Conservation (phyloP, 78 protist species). For the Dictyostelium capitatum region DNA sequence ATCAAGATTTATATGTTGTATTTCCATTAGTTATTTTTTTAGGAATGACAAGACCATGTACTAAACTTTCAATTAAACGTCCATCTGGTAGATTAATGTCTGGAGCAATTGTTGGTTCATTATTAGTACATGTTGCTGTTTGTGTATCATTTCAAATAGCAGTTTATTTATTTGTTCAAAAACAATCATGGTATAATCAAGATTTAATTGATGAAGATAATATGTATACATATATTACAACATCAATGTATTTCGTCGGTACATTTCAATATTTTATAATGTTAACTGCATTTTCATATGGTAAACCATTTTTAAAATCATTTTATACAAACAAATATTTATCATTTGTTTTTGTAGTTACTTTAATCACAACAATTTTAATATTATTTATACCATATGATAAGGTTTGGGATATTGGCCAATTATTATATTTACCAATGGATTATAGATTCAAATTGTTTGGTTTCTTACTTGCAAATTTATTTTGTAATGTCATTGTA, state of each 20-base stretch:
- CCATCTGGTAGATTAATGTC: conserved; percentile 83
- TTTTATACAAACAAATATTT: conserved; percentile 43
- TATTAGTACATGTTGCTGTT: conserved; percentile 54
- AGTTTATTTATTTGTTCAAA: conserved; percentile 23
- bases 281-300: conserved; percentile 66
- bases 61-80: conserved; percentile 24
- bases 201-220: neutral
- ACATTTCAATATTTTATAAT: conserved; percentile 65
- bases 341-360: neutral
- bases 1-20: conserved; percentile 83
- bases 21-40: conserved; percentile 86
- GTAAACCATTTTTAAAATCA: conserved; percentile 74
- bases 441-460: conserved; percentile 42
- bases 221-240: conserved; percentile 23
- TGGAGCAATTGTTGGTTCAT: conserved; percentile 61
- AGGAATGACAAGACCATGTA: conserved; percentile 83
- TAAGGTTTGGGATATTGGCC: conserved; percentile 26
- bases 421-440: conserved; percentile 23
- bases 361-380: conserved; percentile 6
- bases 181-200: conserved; percentile 42
- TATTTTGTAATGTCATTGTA: conserved; percentile 17
- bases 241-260: conserved; percentile 38
- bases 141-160: neutral
- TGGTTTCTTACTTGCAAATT: conserved; percentile 20
- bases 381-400: conserved; percentile 19